phyloP scores from a whole-genome alignment of 352 stramenopile species.

The Globisporangium megalacanthum region DNA sequence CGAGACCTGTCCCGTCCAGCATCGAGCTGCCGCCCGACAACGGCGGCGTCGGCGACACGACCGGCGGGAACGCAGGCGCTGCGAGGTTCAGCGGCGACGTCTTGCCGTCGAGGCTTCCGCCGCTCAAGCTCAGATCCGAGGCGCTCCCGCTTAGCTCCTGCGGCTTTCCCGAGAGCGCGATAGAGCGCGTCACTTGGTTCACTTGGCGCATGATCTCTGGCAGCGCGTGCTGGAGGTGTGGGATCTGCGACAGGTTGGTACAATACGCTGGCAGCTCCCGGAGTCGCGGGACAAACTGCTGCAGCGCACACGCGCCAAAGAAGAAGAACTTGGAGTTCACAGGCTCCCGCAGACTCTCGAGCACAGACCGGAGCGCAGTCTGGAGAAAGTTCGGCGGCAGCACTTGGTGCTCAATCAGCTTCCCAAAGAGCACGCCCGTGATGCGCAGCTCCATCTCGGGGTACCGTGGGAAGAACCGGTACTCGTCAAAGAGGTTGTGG shows the following conservation, averaged over 20 bases:
- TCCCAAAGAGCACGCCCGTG: conserved; percentile 97
- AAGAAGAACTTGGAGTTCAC: conserved; percentile 98
- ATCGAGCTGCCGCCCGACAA: conserved; percentile 4
- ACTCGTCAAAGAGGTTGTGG: conserved; percentile 99
- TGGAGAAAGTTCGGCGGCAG: conserved; percentile 97
- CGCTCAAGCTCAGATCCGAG: neutral
- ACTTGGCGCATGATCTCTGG: conserved; percentile 89
- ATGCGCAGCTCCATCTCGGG: conserved; percentile 98
- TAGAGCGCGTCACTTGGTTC: conserved; percentile 69
- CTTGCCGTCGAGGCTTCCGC: conserved; percentile 14
- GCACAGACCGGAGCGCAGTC: conserved; percentile 96
- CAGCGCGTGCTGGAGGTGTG: conserved; percentile 93
- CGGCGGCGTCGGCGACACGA: conserved; percentile 14
- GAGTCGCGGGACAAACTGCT: conserved; percentile 97
- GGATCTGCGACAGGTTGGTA: conserved; percentile 97
- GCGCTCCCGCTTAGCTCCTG: conserved; percentile 4
- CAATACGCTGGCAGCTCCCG: conserved; percentile 97
- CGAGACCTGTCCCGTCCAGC: conserved; percentile 3
- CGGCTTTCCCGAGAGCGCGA: conserved; percentile 36
- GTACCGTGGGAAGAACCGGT: conserved; percentile 99
- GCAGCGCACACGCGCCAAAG: conserved; percentile 97
- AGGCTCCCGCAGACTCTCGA: conserved; percentile 95
- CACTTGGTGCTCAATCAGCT: conserved; percentile 98
- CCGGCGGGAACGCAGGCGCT: conserved; percentile 19
- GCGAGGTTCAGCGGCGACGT: conserved; percentile 15